Base-by-base conservation (phyloP, 2,329 filamentous ascomycete genomes). In the Pseudocercospora macadamiae region DNA sequence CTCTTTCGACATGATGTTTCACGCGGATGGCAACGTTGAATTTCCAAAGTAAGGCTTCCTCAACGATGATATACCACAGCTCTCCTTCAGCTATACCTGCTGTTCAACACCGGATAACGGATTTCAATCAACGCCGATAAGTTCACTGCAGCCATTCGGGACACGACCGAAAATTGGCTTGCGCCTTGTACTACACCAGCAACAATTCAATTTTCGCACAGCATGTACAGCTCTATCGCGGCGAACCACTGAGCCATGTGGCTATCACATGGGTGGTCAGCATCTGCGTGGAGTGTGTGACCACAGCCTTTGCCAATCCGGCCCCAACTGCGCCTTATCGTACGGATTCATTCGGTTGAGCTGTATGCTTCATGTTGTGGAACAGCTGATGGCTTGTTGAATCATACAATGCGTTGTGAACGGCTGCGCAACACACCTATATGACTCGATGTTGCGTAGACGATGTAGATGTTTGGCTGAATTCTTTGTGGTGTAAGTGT, bases 91-190 rank as follows among this genome's bases (percentile, higher is more conserved):
- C 47, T 49, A 19, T 21, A 49, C 14, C 9, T 49, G 47, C 19
- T n/a, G 26, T 49, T 34, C n/a, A 26, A 49, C 47, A 7, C 47
- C 26, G 26, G 26, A 30, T 9, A 49, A 19, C 47, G 25, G 26
- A 21, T 16, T 9, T 16, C 32, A 19, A 49, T 18, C 25, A 1
- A 28, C 47, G 16, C 47, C 47, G 47, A 49, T 4, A 16, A 16
- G 14, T n/a, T 30, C 25, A 23, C 30, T 34, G 47, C 47, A 49
- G 47, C 47, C 47, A 49, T 49, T 49, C 25, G 47, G 47, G 26
- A 49, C 47, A 49, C 47, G n/a, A 49, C 47, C 47, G 47, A 49
- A 49, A 21, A 34, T 34, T 30, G 47, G 47, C 47, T 28, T 19
- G 2, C 18, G 2, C 18, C 21, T 34, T 34, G 47, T 34, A 9